These are phyloP conservation scores for Boletus nobilissimus DNA, from an alignment of 1,284 basidiomycete species.

Conservation along the genomic window DNA sequence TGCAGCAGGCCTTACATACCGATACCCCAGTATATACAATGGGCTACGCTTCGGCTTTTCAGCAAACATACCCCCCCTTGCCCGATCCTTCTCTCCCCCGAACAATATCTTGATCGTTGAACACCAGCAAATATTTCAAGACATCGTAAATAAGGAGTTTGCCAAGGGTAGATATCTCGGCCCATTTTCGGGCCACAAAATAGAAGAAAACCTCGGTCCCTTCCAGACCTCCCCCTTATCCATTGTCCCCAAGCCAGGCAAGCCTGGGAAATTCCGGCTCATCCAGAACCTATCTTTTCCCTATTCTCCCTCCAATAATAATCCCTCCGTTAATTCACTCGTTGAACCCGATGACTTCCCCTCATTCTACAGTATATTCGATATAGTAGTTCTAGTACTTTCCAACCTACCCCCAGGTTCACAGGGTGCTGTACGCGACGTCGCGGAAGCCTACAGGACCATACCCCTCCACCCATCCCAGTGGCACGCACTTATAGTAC, in stretches of 20 bases:
- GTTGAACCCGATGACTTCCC: background rate
- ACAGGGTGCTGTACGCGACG: background rate
- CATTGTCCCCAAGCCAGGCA: background rate
- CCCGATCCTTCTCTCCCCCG: background rate
- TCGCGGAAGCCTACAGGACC: conserved; percentile 18
- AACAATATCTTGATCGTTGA: background rate
- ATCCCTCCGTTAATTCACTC: background rate
- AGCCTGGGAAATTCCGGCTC: background rate
- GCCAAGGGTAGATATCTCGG: background rate
- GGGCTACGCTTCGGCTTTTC: background rate
- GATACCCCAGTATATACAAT: background rate
- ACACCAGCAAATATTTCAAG: background rate
- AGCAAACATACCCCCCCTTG: background rate
- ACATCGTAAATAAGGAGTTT: background rate
- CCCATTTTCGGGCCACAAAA: background rate
- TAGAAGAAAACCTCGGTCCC: background rate
- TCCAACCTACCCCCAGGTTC: background rate
- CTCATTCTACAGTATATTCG: background rate
- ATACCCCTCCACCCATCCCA: conserved; percentile 4
- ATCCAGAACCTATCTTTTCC: background rate
- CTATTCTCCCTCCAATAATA: background rate
- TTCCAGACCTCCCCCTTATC: background rate
- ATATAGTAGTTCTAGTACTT: fast-evolving
- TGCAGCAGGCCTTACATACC: background rate
- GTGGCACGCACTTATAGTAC: conserved; percentile 10